These are phyloP conservation scores for Carex arenaria DNA, from an alignment of 202 grass and related monocot species.

Conservation along the genomic window DNA sequence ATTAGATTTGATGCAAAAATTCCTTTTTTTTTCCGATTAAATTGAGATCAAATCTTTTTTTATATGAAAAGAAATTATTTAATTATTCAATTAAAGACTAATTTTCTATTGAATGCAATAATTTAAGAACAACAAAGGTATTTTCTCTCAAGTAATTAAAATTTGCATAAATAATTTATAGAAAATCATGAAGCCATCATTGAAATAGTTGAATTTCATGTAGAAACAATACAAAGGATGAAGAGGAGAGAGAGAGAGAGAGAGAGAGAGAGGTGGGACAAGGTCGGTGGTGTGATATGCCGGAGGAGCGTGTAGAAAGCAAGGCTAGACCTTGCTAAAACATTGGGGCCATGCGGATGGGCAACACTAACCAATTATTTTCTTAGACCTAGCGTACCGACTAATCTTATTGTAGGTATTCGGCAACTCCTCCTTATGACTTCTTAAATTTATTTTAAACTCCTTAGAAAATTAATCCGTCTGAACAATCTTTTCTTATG, in stretches of 20 bases:
- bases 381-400: not conserved
- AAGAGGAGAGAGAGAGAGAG: not conserved
- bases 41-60: too few species aligned
- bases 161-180: not conserved
- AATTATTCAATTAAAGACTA: too few species aligned
- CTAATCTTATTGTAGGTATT: too few species aligned
- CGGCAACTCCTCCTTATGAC: too few species aligned
- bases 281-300: constrained; percentile 2
- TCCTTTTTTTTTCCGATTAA: too few species aligned
- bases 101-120: not conserved
- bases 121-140: not conserved
- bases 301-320: not conserved
- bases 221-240: constrained; percentile 7
- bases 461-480: too few species aligned
- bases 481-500: too few species aligned
- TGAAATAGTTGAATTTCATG: not conserved
- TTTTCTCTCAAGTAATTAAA: not conserved
- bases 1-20: too few species aligned
- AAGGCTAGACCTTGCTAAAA: constrained; percentile 4
- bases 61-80: too few species aligned
- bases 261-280: not conserved
- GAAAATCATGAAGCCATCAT: not conserved
- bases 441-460: too few species aligned
- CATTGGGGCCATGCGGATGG: not conserved
- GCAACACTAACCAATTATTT: not conserved